phyloP scores from a whole-genome alignment of 371 early-diverging fungal genomes.

The Modicella reniformis region DNA sequence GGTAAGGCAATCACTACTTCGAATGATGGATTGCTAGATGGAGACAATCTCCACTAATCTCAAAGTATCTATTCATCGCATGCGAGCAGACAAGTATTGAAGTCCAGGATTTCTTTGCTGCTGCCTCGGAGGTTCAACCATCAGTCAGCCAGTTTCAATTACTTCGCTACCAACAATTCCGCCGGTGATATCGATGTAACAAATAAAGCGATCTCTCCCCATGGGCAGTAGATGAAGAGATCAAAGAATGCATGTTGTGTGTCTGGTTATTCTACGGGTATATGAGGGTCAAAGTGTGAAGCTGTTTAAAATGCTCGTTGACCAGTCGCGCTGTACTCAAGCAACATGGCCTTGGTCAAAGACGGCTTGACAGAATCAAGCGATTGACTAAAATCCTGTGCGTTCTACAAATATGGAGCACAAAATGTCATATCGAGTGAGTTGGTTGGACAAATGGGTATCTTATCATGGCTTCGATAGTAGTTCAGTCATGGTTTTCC shows the following conservation, averaged over 20 bases:
- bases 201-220: too few relatives aligned
- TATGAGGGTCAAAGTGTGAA: too few relatives aligned
- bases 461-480: too few relatives aligned
- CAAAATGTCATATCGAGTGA: neutral
- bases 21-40: neutral
- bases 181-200: constrained; percentile 1
- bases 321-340: constrained; percentile 33
- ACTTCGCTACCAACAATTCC: constrained; percentile 44
- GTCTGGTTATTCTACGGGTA: too few relatives aligned
- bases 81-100: constrained; percentile 35
- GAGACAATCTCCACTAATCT: neutral
- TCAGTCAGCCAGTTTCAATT: constrained; percentile 41
- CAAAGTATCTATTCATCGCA: neutral
- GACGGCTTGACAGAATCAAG: constrained; percentile 44
- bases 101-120: constrained; percentile 43
- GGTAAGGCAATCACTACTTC: constrained; percentile 7
- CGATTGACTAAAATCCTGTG: constrained; percentile 34
- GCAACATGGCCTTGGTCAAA: constrained; percentile 31
- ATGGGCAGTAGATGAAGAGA: too few relatives aligned
- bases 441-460: too few relatives aligned
- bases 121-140: constrained; percentile 39
- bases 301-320: constrained; percentile 32
- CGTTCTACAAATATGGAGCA: constrained; percentile 19
- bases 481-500: too few relatives aligned
- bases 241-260: too few relatives aligned